A percentile compares a stretch with the other conserved stretches of the same genome.
phyloP scores from a whole-genome alignment of 257 asterid genomes.

The Rhazya stricta region DNA sequence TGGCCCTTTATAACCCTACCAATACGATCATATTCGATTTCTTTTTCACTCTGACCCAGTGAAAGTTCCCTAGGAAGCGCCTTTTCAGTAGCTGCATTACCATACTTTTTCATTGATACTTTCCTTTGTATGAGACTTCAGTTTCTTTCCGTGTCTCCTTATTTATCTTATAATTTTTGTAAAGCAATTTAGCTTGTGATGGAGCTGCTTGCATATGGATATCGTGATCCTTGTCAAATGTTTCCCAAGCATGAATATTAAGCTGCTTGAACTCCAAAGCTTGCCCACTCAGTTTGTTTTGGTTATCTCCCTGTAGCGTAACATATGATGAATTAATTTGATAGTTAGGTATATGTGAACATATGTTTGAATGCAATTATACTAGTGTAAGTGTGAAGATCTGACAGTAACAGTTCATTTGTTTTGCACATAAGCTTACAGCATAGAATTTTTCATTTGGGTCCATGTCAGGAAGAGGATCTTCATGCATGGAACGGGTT shows the following conservation, averaged over 20 bases:
- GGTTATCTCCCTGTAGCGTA: too few relatives aligned
- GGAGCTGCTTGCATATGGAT: slow-evolving; percentile 99
- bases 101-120: slow-evolving; percentile 84
- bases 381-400: too few relatives aligned
- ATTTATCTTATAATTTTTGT: slow-evolving; percentile 66
- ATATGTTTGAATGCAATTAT: too few relatives aligned
- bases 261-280: slow-evolving; percentile 89
- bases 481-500: slow-evolving; percentile 86
- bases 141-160: slow-evolving; percentile 77
- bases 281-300: slow-evolving; percentile 74
- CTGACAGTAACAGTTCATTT: too few relatives aligned
- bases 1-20: slow-evolving; percentile 95
- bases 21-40: slow-evolving; percentile 90
- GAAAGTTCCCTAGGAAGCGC: slow-evolving; percentile 77
- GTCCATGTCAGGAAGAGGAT: slow-evolving; percentile 83
- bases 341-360: too few relatives aligned
- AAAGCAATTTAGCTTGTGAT: slow-evolving; percentile 89
- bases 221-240: slow-evolving; percentile 94
- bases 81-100: slow-evolving; percentile 90
- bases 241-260: slow-evolving; percentile 80
- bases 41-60: slow-evolving; percentile 86
- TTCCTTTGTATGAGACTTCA: slow-evolving; percentile 78
- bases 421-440: too few relatives aligned
- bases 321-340: too few relatives aligned
- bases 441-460: slow-evolving; percentile 80